Evolutionary conservation across 2,329 filamentous ascomycete species (phyloP).

Genomic region (Penicillium nordicum): DNA sequence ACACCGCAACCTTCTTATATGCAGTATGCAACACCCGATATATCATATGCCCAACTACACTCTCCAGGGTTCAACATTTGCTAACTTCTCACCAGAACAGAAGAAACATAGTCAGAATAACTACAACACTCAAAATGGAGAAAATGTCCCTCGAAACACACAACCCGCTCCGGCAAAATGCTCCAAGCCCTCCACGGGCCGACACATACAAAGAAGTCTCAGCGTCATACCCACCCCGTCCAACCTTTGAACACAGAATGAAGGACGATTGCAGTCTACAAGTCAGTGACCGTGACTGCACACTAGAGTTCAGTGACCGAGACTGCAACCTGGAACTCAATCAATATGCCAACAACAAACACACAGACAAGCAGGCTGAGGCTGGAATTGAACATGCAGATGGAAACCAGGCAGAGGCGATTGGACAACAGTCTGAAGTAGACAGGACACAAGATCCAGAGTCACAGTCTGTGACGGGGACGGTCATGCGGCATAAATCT

Average conservation of each 20-base stretch:
- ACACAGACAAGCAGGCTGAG: neutral
- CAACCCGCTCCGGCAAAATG: neutral
- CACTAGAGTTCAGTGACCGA: conserved; percentile 1
- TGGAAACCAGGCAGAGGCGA: neutral
- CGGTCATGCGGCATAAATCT: conserved; percentile 1
- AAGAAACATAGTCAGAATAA: neutral
- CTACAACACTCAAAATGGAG: neutral
- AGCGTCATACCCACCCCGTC: neutral
- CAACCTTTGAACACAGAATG: neutral
- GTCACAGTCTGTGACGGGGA: neutral
- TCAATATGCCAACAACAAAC: neutral
- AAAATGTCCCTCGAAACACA: neutral
- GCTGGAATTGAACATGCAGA: neutral
- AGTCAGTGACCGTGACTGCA: conserved; percentile 4
- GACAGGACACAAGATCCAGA: neutral
- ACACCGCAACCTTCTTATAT: neutral
- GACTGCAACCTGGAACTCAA: conserved; percentile 1
- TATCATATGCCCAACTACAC: neutral
- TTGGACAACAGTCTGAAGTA: neutral
- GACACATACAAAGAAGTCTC: conserved; percentile 7
- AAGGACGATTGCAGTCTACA: neutral
- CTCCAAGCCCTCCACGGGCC: neutral
- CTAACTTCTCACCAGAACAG: neutral
- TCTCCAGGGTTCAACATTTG: neutral
- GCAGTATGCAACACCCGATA: neutral